A percentile compares a stretch with the other conserved stretches of the same genome.
Conservation (phyloP, 345 rosid genomes). For the Eucalyptus curtisii region DNA sequence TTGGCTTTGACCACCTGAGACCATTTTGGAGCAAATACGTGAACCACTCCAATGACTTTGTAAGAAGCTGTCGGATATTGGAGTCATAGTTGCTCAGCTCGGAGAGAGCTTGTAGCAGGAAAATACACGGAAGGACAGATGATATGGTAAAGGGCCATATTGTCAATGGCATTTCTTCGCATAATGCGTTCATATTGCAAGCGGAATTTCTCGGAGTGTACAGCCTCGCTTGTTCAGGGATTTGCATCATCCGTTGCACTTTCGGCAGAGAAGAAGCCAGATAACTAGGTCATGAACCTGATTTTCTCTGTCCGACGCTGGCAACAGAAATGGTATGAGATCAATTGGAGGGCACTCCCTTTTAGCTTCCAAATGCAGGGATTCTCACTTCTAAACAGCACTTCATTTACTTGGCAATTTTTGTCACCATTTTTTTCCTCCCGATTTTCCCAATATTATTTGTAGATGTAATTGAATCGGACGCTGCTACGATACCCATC, state of each 20-base stretch:
- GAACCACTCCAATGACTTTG: conserved; percentile 80
- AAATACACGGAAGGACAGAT: not conserved
- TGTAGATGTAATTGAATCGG: not conserved
- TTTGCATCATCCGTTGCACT: not conserved
- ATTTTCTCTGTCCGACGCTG: not conserved
- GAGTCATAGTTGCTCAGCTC: conserved; percentile 31
- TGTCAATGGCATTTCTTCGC: not conserved
- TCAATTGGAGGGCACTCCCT: not conserved
- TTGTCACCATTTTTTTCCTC: not conserved
- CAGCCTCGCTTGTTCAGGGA: not conserved
- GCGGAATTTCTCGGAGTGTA: not conserved
- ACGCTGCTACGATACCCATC: not conserved
- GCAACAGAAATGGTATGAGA: not conserved
- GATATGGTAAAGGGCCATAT: not conserved
- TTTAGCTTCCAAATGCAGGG: not conserved
- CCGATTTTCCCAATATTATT: not conserved
- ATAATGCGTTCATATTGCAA: not conserved
- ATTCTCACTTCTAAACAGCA: not conserved
- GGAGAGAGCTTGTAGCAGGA: not conserved
- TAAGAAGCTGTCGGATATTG: conserved; percentile 86
- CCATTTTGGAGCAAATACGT: conserved; percentile 91
- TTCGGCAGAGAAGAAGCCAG: not conserved
- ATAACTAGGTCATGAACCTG: not conserved
- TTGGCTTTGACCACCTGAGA: conserved; percentile 91
- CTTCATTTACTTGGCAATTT: not conserved